Evolutionary conservation across 2,329 filamentous ascomycete genomes (phyloP).

Genomic region (Penicillium hesseltinei): DNA sequence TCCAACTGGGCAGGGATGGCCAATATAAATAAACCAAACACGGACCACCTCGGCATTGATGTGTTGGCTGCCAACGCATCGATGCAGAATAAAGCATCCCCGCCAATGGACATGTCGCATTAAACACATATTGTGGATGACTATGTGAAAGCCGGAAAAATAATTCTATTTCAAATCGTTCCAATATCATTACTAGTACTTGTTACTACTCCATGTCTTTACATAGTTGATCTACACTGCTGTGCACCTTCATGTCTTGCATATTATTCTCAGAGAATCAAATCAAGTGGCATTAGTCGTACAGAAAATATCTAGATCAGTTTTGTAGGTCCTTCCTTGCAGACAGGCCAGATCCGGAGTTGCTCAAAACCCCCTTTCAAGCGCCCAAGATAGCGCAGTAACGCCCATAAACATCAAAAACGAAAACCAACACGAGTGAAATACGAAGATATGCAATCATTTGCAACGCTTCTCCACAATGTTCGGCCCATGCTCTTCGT

Average conservation of each 20-base stretch:
- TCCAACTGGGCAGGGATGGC: constrained; percentile 1
- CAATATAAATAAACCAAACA: constrained; percentile 24
- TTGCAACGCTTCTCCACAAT: constrained; percentile 98
- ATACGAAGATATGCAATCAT: constrained; percentile 41
- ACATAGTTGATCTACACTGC: not conserved
- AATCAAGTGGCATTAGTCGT: constrained; percentile 14
- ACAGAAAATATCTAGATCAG: constrained; percentile 15
- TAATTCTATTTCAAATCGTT: not conserved
- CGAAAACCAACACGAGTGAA: not conserved
- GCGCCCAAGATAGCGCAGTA: constrained; percentile 11
- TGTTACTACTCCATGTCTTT: not conserved
- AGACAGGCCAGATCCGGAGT: constrained; percentile 11
- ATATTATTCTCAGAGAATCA: constrained; percentile 1
- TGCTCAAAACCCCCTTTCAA: constrained; percentile 8
- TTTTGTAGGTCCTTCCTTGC: constrained; percentile 10
- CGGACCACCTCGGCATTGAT: constrained; percentile 22
- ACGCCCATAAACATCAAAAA: constrained; percentile 10
- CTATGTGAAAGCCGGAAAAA: not conserved
- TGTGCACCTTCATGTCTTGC: not conserved
- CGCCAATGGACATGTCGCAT: not conserved
- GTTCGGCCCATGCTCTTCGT: constrained; percentile 85
- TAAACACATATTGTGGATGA: not conserved
- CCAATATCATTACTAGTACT: not conserved
- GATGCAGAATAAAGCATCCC: not conserved
- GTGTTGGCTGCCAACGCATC: constrained; percentile 21